These are phyloP conservation scores for Bretschneidera sinensis DNA, from an alignment of 345 rosid species.

Conservation along the genomic window DNA sequence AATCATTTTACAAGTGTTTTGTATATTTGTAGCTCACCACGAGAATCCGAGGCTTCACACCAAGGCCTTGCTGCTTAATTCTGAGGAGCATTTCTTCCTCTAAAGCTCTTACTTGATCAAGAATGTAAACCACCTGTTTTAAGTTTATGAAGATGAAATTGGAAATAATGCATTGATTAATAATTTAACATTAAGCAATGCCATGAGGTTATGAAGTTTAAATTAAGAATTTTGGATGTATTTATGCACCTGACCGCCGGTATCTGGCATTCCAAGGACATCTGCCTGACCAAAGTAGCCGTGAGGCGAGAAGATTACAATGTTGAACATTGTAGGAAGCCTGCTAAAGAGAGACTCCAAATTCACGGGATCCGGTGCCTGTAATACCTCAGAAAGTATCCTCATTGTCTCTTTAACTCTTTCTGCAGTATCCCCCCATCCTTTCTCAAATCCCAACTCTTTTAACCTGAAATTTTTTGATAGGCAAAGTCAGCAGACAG, in stretches of 20 bases:
- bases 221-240: neutral
- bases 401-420: slow-evolving; percentile 65
- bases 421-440: slow-evolving; percentile 80
- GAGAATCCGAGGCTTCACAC: slow-evolving; percentile 73
- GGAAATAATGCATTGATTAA: too few relatives aligned
- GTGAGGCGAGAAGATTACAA: slow-evolving; percentile 87
- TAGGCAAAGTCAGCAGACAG: too few relatives aligned
- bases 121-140: slow-evolving; percentile 90
- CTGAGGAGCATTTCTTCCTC: slow-evolving; percentile 74
- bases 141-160: too few relatives aligned
- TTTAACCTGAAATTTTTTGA: slow-evolving; percentile 43
- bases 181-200: too few relatives aligned
- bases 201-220: too few relatives aligned
- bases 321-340: slow-evolving; percentile 70
- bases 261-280: slow-evolving; percentile 92
- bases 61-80: slow-evolving; percentile 70
- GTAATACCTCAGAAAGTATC: slow-evolving; percentile 73
- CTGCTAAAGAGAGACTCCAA: slow-evolving; percentile 56
- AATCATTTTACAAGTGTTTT: too few relatives aligned
- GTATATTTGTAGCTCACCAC: slow-evolving; percentile 45
- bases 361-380: slow-evolving; percentile 77
- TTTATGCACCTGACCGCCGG: slow-evolving; percentile 83
- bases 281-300: slow-evolving; percentile 91
- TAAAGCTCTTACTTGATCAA: slow-evolving; percentile 93
- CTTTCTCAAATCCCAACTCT: slow-evolving; percentile 92